Evolutionary conservation across 2,329 filamentous ascomycete genomes (phyloP).

Genomic region (Cytospora piceae): DNA sequence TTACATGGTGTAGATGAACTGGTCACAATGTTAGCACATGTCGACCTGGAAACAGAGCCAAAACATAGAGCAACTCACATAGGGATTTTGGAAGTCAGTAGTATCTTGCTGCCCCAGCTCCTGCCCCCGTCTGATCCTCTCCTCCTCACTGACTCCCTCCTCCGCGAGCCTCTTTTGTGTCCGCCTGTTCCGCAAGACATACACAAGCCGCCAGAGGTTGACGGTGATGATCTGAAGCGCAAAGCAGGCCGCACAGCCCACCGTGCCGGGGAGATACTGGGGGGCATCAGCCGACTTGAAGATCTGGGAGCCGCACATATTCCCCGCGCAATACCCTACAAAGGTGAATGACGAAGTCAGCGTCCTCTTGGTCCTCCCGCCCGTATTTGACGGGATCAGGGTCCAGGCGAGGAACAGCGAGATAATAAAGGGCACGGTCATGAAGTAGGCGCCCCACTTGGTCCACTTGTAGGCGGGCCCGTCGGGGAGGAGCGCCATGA

Average conservation of each 20-base stretch:
- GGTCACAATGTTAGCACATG: background rate
- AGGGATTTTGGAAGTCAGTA: constrained; percentile 45
- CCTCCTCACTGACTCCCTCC: constrained; percentile 41
- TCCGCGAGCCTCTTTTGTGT: constrained; percentile 38
- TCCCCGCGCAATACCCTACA: constrained; percentile 51
- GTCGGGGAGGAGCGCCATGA: constrained; percentile 43
- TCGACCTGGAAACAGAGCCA: background rate
- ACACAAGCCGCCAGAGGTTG: constrained; percentile 44
- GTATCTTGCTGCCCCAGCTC: constrained; percentile 42
- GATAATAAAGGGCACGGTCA: constrained; percentile 42
- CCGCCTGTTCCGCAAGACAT: constrained; percentile 45
- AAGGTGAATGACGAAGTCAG: constrained; percentile 50
- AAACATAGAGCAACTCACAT: constrained; percentile 34
- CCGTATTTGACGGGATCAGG: constrained; percentile 49
- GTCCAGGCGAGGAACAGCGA: constrained; percentile 42
- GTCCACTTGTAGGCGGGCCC: constrained; percentile 42
- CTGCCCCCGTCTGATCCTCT: constrained; percentile 39
- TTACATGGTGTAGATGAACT: constrained; percentile 4
- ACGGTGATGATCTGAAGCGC: constrained; percentile 44
- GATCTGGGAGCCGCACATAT: constrained; percentile 52
- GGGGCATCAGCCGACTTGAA: constrained; percentile 49
- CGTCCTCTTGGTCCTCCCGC: constrained; percentile 51
- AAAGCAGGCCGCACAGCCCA: constrained; percentile 45
- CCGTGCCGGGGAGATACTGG: constrained; percentile 48
- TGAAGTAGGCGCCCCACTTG: constrained; percentile 44